phyloP scores from a whole-genome alignment of 2,329 filamentous ascomycete genomes.

The Pestalotiopsis fici region DNA sequence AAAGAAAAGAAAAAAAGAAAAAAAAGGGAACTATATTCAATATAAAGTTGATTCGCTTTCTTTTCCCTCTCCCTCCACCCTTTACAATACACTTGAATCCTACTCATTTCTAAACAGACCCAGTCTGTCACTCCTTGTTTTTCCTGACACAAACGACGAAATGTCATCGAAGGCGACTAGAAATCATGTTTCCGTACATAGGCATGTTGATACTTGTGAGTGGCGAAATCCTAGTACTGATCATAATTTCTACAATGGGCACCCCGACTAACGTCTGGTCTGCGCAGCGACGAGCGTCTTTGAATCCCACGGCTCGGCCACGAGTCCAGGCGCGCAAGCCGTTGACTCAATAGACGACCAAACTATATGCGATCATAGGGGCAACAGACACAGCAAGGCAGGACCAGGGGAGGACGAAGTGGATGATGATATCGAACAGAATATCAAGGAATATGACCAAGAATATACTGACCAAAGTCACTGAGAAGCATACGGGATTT shows the following conservation, averaged over 20 bases:
- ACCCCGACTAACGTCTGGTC: neutral
- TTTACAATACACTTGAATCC: too few species aligned
- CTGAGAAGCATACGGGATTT: neutral
- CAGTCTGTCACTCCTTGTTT: too few species aligned
- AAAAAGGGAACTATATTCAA: too few species aligned
- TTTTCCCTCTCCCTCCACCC: too few species aligned
- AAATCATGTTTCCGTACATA: too few species aligned
- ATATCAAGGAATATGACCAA: neutral
- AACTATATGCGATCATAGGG: neutral
- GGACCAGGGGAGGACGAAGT: neutral
- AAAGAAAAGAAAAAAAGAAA: too few species aligned
- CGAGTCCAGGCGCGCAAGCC: neutral
- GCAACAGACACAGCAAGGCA: neutral
- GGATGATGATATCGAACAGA: neutral
- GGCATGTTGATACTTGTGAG: too few species aligned
- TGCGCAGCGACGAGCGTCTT: neutral
- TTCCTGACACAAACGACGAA: too few species aligned
- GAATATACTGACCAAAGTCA: neutral
- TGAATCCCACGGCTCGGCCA: neutral
- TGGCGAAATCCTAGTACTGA: too few species aligned
- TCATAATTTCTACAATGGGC: neutral
- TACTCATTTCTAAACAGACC: too few species aligned
- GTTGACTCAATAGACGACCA: neutral
- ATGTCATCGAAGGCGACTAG: too few species aligned
- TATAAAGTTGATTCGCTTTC: too few species aligned